Conservation (phyloP, 139 green algal genomes). For the Closterium sp. region DNA sequence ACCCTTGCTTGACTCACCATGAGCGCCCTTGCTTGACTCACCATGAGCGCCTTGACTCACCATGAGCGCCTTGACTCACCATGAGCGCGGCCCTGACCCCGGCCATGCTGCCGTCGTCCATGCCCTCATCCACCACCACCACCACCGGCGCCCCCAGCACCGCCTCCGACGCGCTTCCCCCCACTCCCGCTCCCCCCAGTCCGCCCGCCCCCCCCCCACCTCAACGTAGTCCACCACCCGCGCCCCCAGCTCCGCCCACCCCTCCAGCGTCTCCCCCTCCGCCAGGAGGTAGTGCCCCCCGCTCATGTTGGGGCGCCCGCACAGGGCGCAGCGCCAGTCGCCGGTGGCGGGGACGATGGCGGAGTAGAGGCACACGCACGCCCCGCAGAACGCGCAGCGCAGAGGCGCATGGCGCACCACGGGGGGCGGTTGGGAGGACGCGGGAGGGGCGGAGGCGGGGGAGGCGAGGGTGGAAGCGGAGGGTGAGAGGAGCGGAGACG, state of each 20-base stretch:
- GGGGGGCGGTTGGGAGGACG: conserved; percentile 4
- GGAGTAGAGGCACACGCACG: conserved; percentile 47
- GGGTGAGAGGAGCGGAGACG: background rate
- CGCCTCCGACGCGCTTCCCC: conserved; percentile 15
- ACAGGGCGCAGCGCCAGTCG: conserved; percentile 41
- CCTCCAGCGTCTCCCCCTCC: conserved; percentile 27
- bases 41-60: conserved; percentile 23
- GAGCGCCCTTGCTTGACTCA: background rate
- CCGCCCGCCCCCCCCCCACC: background rate
- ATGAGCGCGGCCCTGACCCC: conserved; percentile 35
- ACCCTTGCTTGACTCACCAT: background rate
- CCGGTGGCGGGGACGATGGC: conserved; percentile 13
- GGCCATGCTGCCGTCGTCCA: conserved; percentile 10
- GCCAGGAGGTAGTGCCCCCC: conserved; percentile 34
- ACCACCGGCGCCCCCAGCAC: conserved; percentile 25
- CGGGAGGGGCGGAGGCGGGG: background rate
- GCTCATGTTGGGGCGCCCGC: conserved; percentile 20
- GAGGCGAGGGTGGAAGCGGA: background rate
- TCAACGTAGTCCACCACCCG: conserved; percentile 46
- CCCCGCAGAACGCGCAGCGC: conserved; percentile 36
- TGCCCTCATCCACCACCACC: conserved; percentile 37
- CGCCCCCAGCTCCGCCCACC: conserved; percentile 33
- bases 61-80: background rate
- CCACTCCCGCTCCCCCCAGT: background rate
- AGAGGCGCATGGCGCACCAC: conserved; percentile 22